These are phyloP conservation scores for Camelina sativa DNA, from an alignment of 345 rosid species.

Conservation along the genomic window DNA sequence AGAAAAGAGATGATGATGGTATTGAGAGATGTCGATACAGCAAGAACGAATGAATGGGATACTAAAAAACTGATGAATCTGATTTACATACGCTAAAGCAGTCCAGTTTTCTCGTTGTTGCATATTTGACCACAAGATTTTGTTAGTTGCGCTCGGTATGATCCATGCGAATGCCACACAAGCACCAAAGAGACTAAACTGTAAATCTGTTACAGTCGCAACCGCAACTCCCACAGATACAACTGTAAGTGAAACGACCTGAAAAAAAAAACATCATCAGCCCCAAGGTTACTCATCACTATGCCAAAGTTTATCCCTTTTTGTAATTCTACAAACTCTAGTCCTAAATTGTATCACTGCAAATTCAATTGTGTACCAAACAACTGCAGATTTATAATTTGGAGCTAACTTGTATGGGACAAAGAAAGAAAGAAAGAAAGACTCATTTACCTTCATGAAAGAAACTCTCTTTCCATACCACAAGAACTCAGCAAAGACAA, in stretches of 20 bases:
- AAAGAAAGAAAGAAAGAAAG: neutral
- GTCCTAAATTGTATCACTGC: neutral
- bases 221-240: constrained; percentile 92
- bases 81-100: constrained; percentile 78
- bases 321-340: constrained; percentile 8
- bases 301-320: constrained; percentile 5
- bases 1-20: neutral
- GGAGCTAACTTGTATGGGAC: neutral
- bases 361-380: neutral
- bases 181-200: constrained; percentile 88
- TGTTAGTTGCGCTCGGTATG: constrained; percentile 89
- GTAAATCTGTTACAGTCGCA: constrained; percentile 94
- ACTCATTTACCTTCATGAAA: constrained; percentile 66
- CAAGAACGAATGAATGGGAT: neutral
- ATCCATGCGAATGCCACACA: constrained; percentile 93
- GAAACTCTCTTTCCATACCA: constrained; percentile 74
- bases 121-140: constrained; percentile 91
- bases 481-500: constrained; percentile 86
- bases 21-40: neutral
- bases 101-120: constrained; percentile 96
- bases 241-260: constrained; percentile 78
- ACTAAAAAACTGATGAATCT: neutral
- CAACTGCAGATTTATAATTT: neutral
- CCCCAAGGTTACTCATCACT: constrained; percentile 13
- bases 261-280: constrained; percentile 28